Conservation (phyloP, 2,329 filamentous ascomycete species). For the Pestalotiopsis sp. region DNA sequence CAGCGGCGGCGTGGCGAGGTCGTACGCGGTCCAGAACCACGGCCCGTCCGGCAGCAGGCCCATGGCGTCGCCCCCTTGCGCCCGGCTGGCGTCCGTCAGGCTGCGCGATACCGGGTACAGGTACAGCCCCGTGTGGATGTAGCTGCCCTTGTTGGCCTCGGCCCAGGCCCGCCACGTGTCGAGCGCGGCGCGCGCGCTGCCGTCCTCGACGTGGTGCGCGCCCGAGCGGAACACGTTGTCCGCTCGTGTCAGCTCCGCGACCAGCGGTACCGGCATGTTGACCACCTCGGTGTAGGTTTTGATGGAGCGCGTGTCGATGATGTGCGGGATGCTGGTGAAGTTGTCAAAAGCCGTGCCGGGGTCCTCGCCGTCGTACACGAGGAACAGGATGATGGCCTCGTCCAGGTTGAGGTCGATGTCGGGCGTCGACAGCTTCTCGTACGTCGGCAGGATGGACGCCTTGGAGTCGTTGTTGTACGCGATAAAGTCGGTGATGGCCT, state of each 20-base stretch:
- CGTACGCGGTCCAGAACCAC: conserved; percentile 35
- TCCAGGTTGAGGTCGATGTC: conserved; percentile 32
- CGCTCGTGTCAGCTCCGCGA: conserved; percentile 31
- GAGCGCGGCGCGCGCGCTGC: conserved; percentile 24
- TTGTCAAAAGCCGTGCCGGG: conserved; percentile 33
- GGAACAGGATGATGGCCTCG: conserved; percentile 35
- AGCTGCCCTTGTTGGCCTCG: conserved; percentile 32
- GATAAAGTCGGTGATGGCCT: conserved; percentile 33
- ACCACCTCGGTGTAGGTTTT: conserved; percentile 35
- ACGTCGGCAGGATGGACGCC: conserved; percentile 35
- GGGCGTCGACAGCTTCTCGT: conserved; percentile 32
- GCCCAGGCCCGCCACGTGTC: conserved; percentile 32
- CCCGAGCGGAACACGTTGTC: conserved; percentile 37
- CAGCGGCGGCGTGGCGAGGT: conserved; percentile 26
- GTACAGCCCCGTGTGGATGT: conserved; percentile 26
- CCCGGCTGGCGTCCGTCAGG: conserved; percentile 34
- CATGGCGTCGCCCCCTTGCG: conserved; percentile 35
- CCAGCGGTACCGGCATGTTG: conserved; percentile 34
- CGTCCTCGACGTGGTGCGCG: conserved; percentile 30
- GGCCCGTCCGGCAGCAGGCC: conserved; percentile 34
- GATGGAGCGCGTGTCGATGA: conserved; percentile 29
- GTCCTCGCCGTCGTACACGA: conserved; percentile 38
- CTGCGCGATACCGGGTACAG: conserved; percentile 32
- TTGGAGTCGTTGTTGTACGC: conserved; percentile 36
- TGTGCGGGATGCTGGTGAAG: conserved; percentile 33